Base-by-base conservation (phyloP, 2,329 filamentous ascomycete species). In the Cordyceps tenuipes region DNA sequence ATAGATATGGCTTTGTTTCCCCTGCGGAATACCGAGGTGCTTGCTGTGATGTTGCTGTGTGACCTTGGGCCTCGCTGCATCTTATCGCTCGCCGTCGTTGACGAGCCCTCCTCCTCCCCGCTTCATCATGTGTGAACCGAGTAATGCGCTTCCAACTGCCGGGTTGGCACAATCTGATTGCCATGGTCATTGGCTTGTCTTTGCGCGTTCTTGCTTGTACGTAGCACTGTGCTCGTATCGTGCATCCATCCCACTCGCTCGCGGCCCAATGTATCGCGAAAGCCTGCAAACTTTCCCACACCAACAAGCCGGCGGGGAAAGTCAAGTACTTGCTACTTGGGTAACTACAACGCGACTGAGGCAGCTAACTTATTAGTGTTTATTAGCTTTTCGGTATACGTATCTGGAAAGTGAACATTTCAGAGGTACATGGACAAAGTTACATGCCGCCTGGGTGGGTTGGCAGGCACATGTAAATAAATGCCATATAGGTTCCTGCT, bases 251-350 rank as follows among this genome's bases (percentile, higher is more conserved):
- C 23, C 23, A 23, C 23, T 23, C 23, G 10, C 9, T 46, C 17
- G 56, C 57, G 36, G 57, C 57, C 57, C 57, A 47, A 59, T 52
- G 21, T 58, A 23, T 58, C 56, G 50, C 56, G 46, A 39, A 26
- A 19, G 31, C 10, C 3, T 39, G 54, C 31, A 15, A 54, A 23
- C 51, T 15, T 44, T 39, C 43, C 10, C 10, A 21, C n/a, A 8
- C 43, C 5, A 44, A n/a, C 13, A 17, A 44, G n/a, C 21, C 34
- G 34, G 34, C 34, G 9, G 34, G 34, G 9, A 36, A 36, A 6
- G 9, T 36, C 8, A 36, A 36, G 10, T 36, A 36, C 9, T 1
- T 36, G 13, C 9, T 36, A 36, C 8, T 9, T 36, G 34, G 12
- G 29, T 29, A 36, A 13, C 34, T 36, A 9, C 34, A 1, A 2